Percentiles rank a stretch among this genome's conserved stretches.
These are phyloP conservation scores for Adansonia grandidieri DNA, from an alignment of 441 rosid species.

Conservation along the genomic window DNA sequence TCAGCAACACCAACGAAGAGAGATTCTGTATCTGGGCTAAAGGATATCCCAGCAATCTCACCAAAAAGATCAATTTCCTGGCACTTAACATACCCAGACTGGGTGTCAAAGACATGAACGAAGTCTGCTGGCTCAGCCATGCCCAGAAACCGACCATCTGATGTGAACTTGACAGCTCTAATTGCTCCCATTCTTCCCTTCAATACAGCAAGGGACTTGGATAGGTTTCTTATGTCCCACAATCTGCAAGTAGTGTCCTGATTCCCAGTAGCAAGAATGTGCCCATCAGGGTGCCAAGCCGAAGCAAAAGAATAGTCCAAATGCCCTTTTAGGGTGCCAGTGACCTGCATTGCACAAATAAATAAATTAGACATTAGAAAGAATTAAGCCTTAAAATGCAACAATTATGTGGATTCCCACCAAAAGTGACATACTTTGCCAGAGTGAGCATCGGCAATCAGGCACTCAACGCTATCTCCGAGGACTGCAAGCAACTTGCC, in stretches of 20 bases:
- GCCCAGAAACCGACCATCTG: constrained; percentile 64
- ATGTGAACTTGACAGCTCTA: constrained; percentile 61
- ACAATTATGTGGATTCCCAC: neutral
- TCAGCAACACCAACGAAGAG: constrained; percentile 68
- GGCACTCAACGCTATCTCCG: constrained; percentile 64
- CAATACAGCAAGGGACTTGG: constrained; percentile 52
- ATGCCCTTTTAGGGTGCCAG: constrained; percentile 60
- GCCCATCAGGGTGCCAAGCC: constrained; percentile 79
- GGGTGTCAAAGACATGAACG: constrained; percentile 58
- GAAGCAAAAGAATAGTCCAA: constrained; percentile 76
- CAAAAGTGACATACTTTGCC: constrained; percentile 49
- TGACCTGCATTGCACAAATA: constrained; percentile 31
- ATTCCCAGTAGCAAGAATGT: constrained; percentile 70
- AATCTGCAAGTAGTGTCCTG: constrained; percentile 79
- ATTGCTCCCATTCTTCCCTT: constrained; percentile 82
- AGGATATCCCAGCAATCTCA: constrained; percentile 70
- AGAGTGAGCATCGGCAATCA: constrained; percentile 59
- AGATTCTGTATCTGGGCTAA: constrained; percentile 70
- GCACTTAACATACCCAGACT: constrained; percentile 47
- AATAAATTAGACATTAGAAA: neutral
- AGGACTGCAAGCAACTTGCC: constrained; percentile 64
- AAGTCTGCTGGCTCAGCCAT: constrained; percentile 82
- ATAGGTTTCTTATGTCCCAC: constrained; percentile 70
- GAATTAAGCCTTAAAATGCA: neutral
- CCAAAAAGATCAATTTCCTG: constrained; percentile 80